Evolutionary conservation across 2,329 filamentous ascomycete species (phyloP).

Genomic region (Fusarium duplospermum): DNA sequence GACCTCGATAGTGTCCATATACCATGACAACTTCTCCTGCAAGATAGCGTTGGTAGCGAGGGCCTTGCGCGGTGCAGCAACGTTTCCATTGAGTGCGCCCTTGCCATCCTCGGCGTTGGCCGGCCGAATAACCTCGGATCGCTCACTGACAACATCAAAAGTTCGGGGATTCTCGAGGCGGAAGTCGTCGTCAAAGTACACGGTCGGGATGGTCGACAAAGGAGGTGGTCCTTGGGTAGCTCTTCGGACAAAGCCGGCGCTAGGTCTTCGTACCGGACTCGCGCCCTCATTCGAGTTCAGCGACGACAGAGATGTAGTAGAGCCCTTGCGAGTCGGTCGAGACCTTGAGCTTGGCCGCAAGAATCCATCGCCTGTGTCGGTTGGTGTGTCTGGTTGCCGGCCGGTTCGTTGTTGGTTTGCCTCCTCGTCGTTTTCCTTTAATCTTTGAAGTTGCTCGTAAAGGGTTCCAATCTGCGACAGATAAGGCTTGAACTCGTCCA

Average conservation of each 20-base stretch:
- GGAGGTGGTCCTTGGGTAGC: slow-evolving; percentile 81
- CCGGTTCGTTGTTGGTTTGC: slow-evolving; percentile 54
- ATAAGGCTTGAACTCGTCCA: slow-evolving; percentile 85
- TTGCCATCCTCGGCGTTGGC: slow-evolving; percentile 68
- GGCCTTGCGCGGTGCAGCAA: slow-evolving; percentile 77
- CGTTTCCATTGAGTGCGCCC: slow-evolving; percentile 66
- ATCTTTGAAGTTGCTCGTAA: slow-evolving; percentile 88
- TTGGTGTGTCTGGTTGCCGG: slow-evolving; percentile 56
- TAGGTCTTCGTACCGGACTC: slow-evolving; percentile 57
- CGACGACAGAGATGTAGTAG: slow-evolving; percentile 60
- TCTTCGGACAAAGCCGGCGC: slow-evolving; percentile 65
- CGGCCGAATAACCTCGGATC: slow-evolving; percentile 91
- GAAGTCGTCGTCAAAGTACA: slow-evolving; percentile 97
- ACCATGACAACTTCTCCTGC: slow-evolving; percentile 99
- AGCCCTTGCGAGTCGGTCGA: slow-evolving; percentile 48
- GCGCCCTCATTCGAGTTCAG: slow-evolving; percentile 62
- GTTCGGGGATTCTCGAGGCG: slow-evolving; percentile 95
- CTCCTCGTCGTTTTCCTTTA: slow-evolving; percentile 81
- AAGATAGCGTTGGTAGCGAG: slow-evolving; percentile 96
- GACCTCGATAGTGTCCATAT: slow-evolving; percentile 99
- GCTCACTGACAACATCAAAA: slow-evolving; percentile 96
- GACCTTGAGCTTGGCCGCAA: slow-evolving; percentile 56
- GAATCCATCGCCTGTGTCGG: slow-evolving; percentile 56
- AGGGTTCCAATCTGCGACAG: slow-evolving; percentile 85
- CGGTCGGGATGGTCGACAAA: slow-evolving; percentile 87